phyloP scores from a whole-genome alignment of 2,329 filamentous ascomycete genomes.

The Hawksworthiomyces lignivorus region DNA sequence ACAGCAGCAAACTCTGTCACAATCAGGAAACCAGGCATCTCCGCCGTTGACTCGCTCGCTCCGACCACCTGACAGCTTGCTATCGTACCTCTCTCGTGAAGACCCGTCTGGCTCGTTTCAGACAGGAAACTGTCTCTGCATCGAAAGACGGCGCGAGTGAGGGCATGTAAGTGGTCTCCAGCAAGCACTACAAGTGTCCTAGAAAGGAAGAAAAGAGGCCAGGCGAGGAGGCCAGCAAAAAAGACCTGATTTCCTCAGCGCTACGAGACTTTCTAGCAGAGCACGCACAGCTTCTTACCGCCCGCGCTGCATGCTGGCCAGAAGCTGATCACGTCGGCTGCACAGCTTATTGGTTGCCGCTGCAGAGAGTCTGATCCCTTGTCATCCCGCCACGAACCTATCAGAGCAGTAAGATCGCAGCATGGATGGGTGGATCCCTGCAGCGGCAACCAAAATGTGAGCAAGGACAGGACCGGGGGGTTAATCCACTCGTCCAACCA shows the following conservation, averaged over 20 bases:
- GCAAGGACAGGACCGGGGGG: constrained; percentile 6
- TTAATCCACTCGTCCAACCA: constrained; percentile 6
- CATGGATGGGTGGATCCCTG: constrained; percentile 16
- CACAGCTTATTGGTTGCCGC: constrained; percentile 29
- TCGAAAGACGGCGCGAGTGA: neutral
- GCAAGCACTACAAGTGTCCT: too few relatives aligned
- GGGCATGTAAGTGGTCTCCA: too few relatives aligned
- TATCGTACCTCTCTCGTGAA: too few relatives aligned
- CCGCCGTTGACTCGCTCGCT: too few relatives aligned
- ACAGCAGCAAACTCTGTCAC: too few relatives aligned
- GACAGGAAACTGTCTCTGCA: constrained; percentile 1
- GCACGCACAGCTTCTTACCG: constrained; percentile 30
- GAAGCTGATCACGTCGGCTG: constrained; percentile 29
- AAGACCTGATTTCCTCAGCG: neutral
- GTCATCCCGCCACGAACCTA: constrained; percentile 22
- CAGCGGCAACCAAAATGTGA: constrained; percentile 9
- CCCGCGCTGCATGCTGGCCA: constrained; percentile 30
- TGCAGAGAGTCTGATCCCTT: neutral
- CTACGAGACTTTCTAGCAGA: neutral
- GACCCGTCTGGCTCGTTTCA: too few relatives aligned
- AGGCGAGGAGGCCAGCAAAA: neutral
- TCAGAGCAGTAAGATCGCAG: constrained; percentile 23
- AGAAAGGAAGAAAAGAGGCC: neutral
- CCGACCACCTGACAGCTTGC: too few relatives aligned
- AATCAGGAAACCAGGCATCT: too few relatives aligned